Evolutionary conservation across 2,329 filamentous ascomycete genomes (phyloP).

Genomic region (Fusarium torulosum): DNA sequence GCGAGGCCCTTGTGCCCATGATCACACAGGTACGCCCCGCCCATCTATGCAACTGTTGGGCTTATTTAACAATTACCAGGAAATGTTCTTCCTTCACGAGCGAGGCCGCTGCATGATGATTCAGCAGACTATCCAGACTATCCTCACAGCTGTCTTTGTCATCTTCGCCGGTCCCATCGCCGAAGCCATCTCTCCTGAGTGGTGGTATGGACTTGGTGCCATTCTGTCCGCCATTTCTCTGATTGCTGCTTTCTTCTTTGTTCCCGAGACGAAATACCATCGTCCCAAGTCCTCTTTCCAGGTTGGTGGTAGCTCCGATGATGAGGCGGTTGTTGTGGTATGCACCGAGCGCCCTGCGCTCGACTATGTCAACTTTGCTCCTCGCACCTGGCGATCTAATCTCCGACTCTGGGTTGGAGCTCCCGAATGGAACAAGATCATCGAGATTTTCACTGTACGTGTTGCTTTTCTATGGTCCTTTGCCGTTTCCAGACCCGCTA

Average conservation of each 20-base stretch:
- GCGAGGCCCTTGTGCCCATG: constrained; percentile 32
- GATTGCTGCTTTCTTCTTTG: constrained; percentile 16
- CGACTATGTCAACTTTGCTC: constrained; percentile 37
- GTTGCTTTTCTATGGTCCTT: neutral
- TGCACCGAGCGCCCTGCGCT: constrained; percentile 38
- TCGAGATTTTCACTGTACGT: constrained; percentile 29
- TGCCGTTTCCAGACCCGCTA: neutral
- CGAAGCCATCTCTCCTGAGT: constrained; percentile 13
- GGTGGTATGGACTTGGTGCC: constrained; percentile 27
- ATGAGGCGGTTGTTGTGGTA: constrained; percentile 9
- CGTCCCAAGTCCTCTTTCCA: constrained; percentile 20
- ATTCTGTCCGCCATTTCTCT: constrained; percentile 15
- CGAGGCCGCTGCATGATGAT: constrained; percentile 40
- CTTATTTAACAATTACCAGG: constrained; percentile 11
- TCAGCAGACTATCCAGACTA: constrained; percentile 40
- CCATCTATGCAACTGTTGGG: rapidly evolving
- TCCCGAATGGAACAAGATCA: constrained; percentile 33
- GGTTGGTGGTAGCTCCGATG: constrained; percentile 7
- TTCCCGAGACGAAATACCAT: constrained; percentile 23
- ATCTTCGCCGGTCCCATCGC: constrained; percentile 27
- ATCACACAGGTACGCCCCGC: constrained; percentile 13
- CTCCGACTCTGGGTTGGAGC: constrained; percentile 41
- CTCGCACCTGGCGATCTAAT: constrained; percentile 39
- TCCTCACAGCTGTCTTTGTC: constrained; percentile 27
- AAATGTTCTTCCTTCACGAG: constrained; percentile 43